Base-by-base conservation (phyloP, 108 stramenopile species). In the Nitzschia sp. region DNA sequence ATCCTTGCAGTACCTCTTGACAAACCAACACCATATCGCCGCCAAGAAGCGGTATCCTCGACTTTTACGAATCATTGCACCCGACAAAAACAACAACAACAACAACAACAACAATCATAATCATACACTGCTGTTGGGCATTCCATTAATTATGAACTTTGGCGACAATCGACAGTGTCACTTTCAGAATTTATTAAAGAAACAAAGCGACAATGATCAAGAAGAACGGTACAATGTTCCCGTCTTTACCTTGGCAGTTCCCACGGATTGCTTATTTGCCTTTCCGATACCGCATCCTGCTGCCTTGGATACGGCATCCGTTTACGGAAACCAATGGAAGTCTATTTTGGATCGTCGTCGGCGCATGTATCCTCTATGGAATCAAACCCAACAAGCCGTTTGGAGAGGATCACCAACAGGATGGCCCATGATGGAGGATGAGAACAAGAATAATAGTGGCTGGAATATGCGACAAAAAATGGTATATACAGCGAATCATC, bases 261-360 rank as follows among this genome's bases (percentile, higher is more conserved):
- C 53, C 21, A 25, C 1, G 23, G 22, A 25, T 2, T 53, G 53
- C 2, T 25, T 15, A 19, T 53, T 25, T 53, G 53, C 53, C 53
- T 53, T 53, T 53, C 53, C 53, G 1, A 53, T 53, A 1, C 53
- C 53, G 15, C 53, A 53, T 53, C 53, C 53, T 4, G 53, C 53
- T 25, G 53, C 26, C 23, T 25, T 53, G 2, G 53, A 53, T 21
- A 53, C 53, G 0, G 53, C 53, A 1, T 23, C 15, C 21, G 23
- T 21, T 15, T 53, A 53, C 23, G 53, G 53, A 13, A 13, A 21
- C 15, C 15, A 53, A 21, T 53, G 53, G 53, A 25, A 21, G 13
- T 13, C 26, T 23, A 26, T 53, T 21, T 13, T 25, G 2, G 21
- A 21, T 2, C 53, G 2, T 25, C 6, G 53, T 26, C 23, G 15